These are phyloP conservation scores for Eucalyptus curtisii DNA, from an alignment of 345 rosid species.

Conservation along the genomic window DNA sequence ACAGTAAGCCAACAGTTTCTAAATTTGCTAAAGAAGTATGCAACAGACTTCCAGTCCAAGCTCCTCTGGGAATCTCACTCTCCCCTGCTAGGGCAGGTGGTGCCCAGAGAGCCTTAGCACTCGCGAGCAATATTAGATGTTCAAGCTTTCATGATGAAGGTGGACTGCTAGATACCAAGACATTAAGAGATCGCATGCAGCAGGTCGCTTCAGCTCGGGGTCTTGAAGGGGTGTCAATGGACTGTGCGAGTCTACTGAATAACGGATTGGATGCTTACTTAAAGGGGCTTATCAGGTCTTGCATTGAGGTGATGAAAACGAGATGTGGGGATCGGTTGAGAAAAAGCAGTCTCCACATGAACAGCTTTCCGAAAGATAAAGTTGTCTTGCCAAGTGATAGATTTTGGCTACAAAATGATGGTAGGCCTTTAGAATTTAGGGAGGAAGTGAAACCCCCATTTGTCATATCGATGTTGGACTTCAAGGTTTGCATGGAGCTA, in stretches of 20 bases:
- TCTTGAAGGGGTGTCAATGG: constrained; percentile 26
- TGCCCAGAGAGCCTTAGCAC: neutral
- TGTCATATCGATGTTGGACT: constrained; percentile 5
- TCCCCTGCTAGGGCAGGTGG: constrained; percentile 9
- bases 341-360: neutral
- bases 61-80: constrained; percentile 33
- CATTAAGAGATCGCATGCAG: constrained; percentile 22
- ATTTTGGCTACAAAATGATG: neutral
- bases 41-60: constrained; percentile 6
- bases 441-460: neutral
- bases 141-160: constrained; percentile 11
- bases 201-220: constrained; percentile 27
- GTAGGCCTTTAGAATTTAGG: neutral
- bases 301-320: constrained; percentile 16
- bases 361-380: neutral
- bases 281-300: constrained; percentile 28
- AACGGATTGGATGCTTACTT: constrained; percentile 22
- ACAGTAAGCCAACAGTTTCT: neutral
- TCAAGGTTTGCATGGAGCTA: constrained; percentile 29
- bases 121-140: neutral
- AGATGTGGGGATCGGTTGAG: constrained; percentile 5
- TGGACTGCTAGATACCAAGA: constrained; percentile 17
- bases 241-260: constrained; percentile 27
- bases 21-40: constrained; percentile 1
- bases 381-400: constrained; percentile 7